Base-by-base conservation (phyloP, 805 yeast species). In the Wickerhamiella occidentalis region DNA sequence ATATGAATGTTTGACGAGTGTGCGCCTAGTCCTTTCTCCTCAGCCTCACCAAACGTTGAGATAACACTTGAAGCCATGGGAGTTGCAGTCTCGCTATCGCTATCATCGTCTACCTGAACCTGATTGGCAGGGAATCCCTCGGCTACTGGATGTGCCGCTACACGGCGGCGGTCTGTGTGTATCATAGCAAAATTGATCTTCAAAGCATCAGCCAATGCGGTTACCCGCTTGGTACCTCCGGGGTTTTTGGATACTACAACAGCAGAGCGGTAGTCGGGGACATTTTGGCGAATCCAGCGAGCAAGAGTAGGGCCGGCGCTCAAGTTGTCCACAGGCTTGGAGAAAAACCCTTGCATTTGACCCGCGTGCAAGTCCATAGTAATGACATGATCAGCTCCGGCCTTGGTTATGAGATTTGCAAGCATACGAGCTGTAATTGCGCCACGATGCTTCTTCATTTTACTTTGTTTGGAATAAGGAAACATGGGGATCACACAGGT, bases 241-340 rank as follows among this genome's bases (percentile, higher is more conserved):
- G 99, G 97, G 68, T 92, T 92, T 65, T 92, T 92, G n/a, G 96
- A 87, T 11, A 92, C 98, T 49, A 92, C 94, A 22, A 94, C 98
- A 1, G 95, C 90, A 53, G 81, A 80, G 58, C 78, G 73, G 72
- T 85, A 86, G 62, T 90, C 86, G 33, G 80, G 79, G 45, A 92
- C 82, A 60, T 92, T 83, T 64, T 83, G 92, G 58, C 83, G 79
- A 59, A 92, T 90, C 98, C 98, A 92, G 58, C 85, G 77, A 25
- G 96, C 96, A 57, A 92, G 74, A 37, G 95, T 85, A 45, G 98
- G 98, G 2, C 95, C 96, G 23, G 96, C 96, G 61, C 86, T 87
- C 52, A 92, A 70, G 66, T 92, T 92, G 66, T 92, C 99, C 23
- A 92, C 98, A 0, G 99, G 98, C 59, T 87, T 88, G 29, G 94